Base-by-base conservation (phyloP, 768 basidiomycete species). In the Hygrophoropsis aurantiaca region DNA sequence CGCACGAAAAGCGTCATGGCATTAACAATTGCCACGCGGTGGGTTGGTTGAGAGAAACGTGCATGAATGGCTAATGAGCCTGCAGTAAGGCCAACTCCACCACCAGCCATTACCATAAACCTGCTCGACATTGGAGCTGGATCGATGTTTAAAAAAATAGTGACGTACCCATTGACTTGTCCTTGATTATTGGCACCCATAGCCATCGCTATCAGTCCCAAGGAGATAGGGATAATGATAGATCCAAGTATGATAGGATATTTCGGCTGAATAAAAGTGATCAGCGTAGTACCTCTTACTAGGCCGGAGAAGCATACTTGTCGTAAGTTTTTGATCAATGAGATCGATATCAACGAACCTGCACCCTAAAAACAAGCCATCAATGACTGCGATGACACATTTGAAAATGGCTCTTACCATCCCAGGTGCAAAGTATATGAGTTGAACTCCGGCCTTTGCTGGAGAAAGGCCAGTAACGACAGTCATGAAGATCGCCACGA, bases 351-450 rank as follows among this genome's bases (percentile, higher is more conserved):
- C 5, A 65, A 23, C 2, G 67, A 52, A 1, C 73, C 73, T 7
- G 37, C 61, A 15, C 73, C 72, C 66, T 67, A 40, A 21, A 30
- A 16, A 40, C 5, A 7, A n/a, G 16, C 21, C 24, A 38, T 21
- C 24, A 6, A 35, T 4, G 27, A 34, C 10, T 34, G 11, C 26
- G 21, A 24, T 33, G 20, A 40, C n/a, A 44, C 32, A 25, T 11
- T 23, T 34, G 32, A 21, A 33, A 24, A 33, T 25, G 21, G 23
- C 1, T 50, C 64, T 48, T 38, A 71, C 70, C 65, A 70, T 55
- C 11, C 73, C 73, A 18, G 73, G 73, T 8, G 71, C 67, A 50
- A 75, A 72, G 53, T 65, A 73, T 13, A 75, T 47, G 11, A 75
- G 56, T 55, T 74, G 73, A 11, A 65, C 58, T 21, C 72, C 73